phyloP scores from a whole-genome alignment of 116 monocot species.

The Dioscorea cayenensis region DNA sequence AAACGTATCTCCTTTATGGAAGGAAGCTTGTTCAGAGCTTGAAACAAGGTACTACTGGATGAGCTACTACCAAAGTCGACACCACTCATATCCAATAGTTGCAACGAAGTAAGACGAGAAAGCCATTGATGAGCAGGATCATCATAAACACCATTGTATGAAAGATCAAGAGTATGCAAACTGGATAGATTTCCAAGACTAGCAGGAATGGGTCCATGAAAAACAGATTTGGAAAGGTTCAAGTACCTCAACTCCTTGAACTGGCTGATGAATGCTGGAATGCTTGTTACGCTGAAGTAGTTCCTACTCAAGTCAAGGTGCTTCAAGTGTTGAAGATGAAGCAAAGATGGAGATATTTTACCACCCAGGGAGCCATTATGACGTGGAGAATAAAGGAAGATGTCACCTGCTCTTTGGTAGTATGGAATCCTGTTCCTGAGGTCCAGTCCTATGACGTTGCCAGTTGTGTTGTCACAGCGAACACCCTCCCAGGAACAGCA shows the following conservation, averaged over 20 bases:
- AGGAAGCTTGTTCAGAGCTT: constrained; percentile 23
- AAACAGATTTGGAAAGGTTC: constrained; percentile 11
- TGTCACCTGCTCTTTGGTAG: too few relatives aligned
- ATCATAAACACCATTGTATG: neutral
- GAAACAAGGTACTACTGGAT: neutral
- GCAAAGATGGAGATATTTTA: constrained; percentile 17
- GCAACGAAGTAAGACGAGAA: constrained; percentile 22
- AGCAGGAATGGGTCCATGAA: constrained; percentile 20
- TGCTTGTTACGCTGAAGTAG: constrained; percentile 4
- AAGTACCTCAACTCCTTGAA: constrained; percentile 19
- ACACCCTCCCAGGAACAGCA: constrained; percentile 23
- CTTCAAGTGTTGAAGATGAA: constrained; percentile 7
- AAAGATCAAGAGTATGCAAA: constrained; percentile 14
- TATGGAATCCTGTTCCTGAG: neutral
- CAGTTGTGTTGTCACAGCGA: constrained; percentile 8
- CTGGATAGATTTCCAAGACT: constrained; percentile 30
- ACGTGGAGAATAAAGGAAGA: too few relatives aligned
- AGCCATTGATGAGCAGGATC: neutral
- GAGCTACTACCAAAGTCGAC: neutral
- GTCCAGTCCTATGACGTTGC: constrained; percentile 15
- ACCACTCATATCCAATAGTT: constrained; percentile 10
- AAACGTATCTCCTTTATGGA: constrained; percentile 9
- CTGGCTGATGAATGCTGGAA: constrained; percentile 25
- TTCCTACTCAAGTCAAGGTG: constrained; percentile 27
- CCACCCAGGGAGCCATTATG: neutral